A percentile compares a stretch with the other conserved stretches of the same genome.
Conservation (phyloP, 1,284 basidiomycete species). For the Ustilago loliicola region DNA sequence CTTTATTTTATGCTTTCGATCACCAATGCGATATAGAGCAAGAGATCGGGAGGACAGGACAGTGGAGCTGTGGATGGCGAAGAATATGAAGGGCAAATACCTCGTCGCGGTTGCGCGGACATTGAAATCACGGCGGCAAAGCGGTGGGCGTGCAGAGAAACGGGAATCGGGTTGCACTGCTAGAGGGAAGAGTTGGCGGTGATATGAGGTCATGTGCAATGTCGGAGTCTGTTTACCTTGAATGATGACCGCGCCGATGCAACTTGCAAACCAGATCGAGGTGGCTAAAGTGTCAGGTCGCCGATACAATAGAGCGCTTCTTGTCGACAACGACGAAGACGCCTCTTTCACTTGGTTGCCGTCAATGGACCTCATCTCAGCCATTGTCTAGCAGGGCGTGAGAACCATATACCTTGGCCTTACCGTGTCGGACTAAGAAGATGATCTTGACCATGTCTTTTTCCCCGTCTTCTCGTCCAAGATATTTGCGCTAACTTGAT, state of each 20-base stretch:
- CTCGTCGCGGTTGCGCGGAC: not conserved
- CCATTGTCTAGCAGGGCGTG: not conserved
- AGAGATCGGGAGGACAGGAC: not conserved
- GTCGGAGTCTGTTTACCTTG: conserved; percentile 7
- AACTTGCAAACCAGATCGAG: not conserved
- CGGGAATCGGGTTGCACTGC: not conserved
- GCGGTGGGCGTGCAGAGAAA: not conserved
- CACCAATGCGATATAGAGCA: not conserved
- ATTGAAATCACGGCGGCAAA: not conserved
- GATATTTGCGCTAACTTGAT: too few relatives aligned
- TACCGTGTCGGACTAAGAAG: not conserved
- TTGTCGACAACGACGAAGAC: too few relatives aligned
- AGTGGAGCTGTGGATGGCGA: not conserved
- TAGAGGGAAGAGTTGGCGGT: not conserved
- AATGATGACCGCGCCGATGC: not conserved
- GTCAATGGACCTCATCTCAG: not conserved
- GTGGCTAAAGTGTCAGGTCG: not conserved
- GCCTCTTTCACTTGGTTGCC: not conserved
- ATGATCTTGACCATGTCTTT: not conserved
- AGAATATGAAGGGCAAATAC: not conserved
- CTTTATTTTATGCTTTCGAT: too few relatives aligned
- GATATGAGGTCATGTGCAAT: conserved; percentile 2
- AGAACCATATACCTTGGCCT: not conserved
- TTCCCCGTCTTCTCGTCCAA: too few relatives aligned
- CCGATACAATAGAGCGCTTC: not conserved